These are phyloP conservation scores for Xylariaceae sp. DNA, from an alignment of 2,329 filamentous ascomycete species.

Conservation along the genomic window DNA sequence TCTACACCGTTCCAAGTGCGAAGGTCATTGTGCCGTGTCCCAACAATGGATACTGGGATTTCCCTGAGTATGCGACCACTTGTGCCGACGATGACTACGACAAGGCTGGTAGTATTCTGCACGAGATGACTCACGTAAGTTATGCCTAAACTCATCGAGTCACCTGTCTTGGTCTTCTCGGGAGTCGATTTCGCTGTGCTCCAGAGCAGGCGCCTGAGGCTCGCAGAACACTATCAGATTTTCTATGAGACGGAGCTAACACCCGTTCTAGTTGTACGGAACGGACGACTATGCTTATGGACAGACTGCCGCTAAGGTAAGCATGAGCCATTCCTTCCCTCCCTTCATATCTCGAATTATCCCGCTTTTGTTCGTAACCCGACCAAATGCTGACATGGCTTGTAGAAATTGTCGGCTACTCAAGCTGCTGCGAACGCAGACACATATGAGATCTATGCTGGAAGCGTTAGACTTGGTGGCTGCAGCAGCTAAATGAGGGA, in stretches of 20 bases:
- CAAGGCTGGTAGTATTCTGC: slow-evolving; percentile 17
- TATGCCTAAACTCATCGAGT: not conserved
- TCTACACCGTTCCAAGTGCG: slow-evolving; percentile 16
- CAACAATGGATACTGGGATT: slow-evolving; percentile 13
- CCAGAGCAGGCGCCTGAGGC: too few species aligned
- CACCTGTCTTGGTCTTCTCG: not conserved
- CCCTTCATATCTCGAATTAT: too few species aligned
- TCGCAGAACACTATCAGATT: not conserved
- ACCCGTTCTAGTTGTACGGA: slow-evolving; percentile 9
- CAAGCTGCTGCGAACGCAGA: slow-evolving; percentile 20
- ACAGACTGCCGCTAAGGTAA: slow-evolving; percentile 7
- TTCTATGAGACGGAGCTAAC: slow-evolving; percentile 2
- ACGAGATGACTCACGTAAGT: slow-evolving; percentile 14
- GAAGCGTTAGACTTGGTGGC: slow-evolving; percentile 19
- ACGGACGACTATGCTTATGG: slow-evolving; percentile 18
- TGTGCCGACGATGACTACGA: slow-evolving; percentile 18
- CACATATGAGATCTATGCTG: slow-evolving; percentile 20
- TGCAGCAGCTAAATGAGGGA: slow-evolving; percentile 16
- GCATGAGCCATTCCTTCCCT: too few species aligned
- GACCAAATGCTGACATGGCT: too few species aligned
- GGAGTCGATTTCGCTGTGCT: too few species aligned
- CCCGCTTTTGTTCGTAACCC: too few species aligned
- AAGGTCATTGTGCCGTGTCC: slow-evolving; percentile 15
- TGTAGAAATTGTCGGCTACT: slow-evolving; percentile 9
- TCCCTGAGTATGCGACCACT: slow-evolving; percentile 11